Percentiles rank a stretch among this genome's conserved stretches.
These are phyloP conservation scores for Leucocoprinus sp. DNA, from an alignment of 768 basidiomycete species.

Conservation along the genomic window DNA sequence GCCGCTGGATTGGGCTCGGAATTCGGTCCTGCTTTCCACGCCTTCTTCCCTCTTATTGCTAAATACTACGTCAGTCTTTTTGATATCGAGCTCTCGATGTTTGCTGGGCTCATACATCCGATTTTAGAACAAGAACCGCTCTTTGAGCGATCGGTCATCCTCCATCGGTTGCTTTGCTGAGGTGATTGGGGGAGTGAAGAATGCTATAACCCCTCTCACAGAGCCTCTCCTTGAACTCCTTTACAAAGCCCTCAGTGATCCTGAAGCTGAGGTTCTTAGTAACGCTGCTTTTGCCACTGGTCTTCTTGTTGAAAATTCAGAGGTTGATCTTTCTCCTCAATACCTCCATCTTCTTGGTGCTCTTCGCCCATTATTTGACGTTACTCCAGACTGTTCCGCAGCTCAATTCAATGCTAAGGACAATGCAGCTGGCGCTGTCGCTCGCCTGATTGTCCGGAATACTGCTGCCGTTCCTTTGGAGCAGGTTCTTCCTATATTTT, in stretches of 20 bases:
- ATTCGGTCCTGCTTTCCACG: constrained; percentile 72
- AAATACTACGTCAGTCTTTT: constrained; percentile 79
- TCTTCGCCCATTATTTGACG: constrained; percentile 74
- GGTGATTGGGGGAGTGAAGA: constrained; percentile 89
- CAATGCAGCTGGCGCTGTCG: constrained; percentile 93
- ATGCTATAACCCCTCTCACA: constrained; percentile 77
- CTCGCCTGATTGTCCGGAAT: constrained; percentile 80
- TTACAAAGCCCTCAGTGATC: constrained; percentile 72
- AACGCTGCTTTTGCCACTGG: constrained; percentile 95
- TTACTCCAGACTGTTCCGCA: constrained; percentile 52
- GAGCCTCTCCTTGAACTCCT: constrained; percentile 77
- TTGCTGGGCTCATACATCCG: neutral
- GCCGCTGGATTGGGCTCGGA: constrained; percentile 79
- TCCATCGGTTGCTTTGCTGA: constrained; percentile 93
- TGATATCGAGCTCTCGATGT: neutral
- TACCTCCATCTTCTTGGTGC: constrained; percentile 71
- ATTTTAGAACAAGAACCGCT: constrained; percentile 71
- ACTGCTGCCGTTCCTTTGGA: constrained; percentile 75
- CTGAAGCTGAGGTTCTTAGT: constrained; percentile 88
- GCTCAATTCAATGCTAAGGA: constrained; percentile 81
- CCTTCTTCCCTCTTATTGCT: constrained; percentile 84
- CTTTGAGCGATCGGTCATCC: constrained; percentile 85
- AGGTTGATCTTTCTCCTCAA: constrained; percentile 73
- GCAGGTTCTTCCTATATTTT: constrained; percentile 80
- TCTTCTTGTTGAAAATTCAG: constrained; percentile 81